These are phyloP conservation scores for Rhododendron ferrugineum DNA, from an alignment of 148 eudicot genomes.

Conservation along the genomic window DNA sequence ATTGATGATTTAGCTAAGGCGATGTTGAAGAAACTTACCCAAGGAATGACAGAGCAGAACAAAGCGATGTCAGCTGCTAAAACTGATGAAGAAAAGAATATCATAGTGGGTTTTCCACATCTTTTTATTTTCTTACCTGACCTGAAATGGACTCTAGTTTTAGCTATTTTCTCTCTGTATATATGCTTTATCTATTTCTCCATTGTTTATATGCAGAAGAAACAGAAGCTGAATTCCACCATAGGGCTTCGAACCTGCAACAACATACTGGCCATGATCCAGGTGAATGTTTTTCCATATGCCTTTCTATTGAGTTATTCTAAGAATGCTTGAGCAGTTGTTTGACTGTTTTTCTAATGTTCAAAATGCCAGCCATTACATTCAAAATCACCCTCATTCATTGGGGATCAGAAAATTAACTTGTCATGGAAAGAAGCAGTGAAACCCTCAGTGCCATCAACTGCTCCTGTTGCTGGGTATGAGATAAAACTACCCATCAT, in stretches of 20 bases:
- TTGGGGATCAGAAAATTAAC: conserved; percentile 71
- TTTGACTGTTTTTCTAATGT: background rate
- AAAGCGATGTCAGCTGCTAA: conserved; percentile 76
- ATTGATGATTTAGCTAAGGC: conserved; percentile 72
- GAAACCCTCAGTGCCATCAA: conserved; percentile 44
- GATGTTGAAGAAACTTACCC: conserved; percentile 82
- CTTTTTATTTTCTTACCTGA: background rate
- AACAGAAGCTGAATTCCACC: conserved; percentile 70
- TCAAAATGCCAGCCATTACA: conserved; percentile 65
- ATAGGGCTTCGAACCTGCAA: conserved; percentile 74
- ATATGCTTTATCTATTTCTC: background rate
- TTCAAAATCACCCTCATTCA: conserved; percentile 74
- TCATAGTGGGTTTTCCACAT: conserved; percentile 45
- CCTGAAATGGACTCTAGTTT: background rate
- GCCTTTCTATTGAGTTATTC: background rate
- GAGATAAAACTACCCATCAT: background rate
- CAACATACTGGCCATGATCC: conserved; percentile 85
- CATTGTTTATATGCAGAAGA: conserved; percentile 29
- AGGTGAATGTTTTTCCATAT: conserved; percentile 36
- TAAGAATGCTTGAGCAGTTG: background rate
- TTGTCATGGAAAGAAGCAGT: conserved; percentile 84
- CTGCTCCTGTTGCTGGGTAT: conserved; percentile 51
- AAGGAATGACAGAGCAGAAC: conserved; percentile 86
- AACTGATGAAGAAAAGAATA: conserved; percentile 64
- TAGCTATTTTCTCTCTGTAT: background rate